Percentiles rank a stretch among this genome's conserved stretches.
These are phyloP conservation scores for Gossypium gossypioides DNA, from an alignment of 441 rosid genomes.

Conservation along the genomic window DNA sequence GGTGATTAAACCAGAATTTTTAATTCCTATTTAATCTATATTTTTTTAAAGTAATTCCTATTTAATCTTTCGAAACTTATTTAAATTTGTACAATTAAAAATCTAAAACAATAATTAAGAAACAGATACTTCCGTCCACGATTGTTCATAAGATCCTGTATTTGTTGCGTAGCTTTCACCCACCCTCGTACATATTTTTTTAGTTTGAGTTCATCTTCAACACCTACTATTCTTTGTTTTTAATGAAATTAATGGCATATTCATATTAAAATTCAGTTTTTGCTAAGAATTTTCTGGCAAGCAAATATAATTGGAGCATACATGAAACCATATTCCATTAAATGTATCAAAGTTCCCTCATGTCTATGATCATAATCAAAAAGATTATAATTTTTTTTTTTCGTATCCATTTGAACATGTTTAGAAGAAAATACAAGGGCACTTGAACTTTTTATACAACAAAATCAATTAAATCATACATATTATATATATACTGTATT, in stretches of 20 bases:
- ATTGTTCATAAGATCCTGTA: neutral
- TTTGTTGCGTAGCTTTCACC: neutral
- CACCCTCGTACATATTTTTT: neutral
- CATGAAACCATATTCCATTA: neutral
- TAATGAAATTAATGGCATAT: neutral
- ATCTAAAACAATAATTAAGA: no score
- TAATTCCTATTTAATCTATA: no score
- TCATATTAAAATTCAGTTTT: neutral
- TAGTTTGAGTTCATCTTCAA: neutral
- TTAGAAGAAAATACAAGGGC: no score
- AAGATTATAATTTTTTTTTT: no score
- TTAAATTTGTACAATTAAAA: no score
- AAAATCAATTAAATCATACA: neutral
- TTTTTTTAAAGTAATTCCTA: no score
- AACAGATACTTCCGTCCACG: neutral
- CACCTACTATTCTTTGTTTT: no score
- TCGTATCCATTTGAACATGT: no score
- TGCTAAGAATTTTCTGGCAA: neutral
- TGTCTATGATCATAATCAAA: no score
- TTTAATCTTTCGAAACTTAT: no score
- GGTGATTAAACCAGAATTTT: no score
- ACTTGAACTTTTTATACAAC: neutral
- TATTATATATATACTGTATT: neutral
- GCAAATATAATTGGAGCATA: neutral
- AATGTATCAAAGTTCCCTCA: no score